These are phyloP conservation scores for Aspergillus saccharolyticus DNA, from an alignment of 495 filamentous ascomycete genomes.

Conservation along the genomic window DNA sequence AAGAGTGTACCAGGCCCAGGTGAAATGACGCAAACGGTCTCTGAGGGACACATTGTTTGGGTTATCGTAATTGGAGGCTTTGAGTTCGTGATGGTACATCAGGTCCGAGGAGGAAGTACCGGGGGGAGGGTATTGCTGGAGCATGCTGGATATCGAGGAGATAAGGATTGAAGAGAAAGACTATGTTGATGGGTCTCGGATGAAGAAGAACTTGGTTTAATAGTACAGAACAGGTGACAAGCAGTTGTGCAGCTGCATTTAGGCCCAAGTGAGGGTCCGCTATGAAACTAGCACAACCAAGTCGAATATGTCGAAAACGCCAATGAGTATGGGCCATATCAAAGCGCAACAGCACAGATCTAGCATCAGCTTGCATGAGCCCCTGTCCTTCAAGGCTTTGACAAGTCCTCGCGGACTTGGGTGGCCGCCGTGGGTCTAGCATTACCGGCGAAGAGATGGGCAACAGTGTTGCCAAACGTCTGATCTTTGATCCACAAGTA, in stretches of 20 bases:
- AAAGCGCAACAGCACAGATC: background rate
- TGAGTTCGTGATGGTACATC: background rate
- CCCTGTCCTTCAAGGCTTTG: background rate
- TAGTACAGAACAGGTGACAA: background rate
- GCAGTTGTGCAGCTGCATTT: background rate
- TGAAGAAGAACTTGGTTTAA: background rate
- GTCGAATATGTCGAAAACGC: background rate
- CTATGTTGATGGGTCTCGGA: background rate
- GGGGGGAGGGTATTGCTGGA: background rate
- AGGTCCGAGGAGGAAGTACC: background rate
- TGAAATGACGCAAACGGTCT: constrained; percentile 59
- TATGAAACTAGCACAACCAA: background rate
- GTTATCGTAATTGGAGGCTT: background rate
- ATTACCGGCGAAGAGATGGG: background rate
- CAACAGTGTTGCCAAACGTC: background rate
- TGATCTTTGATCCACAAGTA: background rate
- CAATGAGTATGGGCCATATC: background rate
- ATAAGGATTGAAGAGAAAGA: background rate
- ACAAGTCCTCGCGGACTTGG: background rate
- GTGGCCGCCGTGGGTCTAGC: background rate
- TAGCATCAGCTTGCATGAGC: background rate
- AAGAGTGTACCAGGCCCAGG: constrained; percentile 68
- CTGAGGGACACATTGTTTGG: constrained; percentile 15
- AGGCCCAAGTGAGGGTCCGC: background rate
- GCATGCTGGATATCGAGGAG: background rate